Conservation (phyloP, 2,329 filamentous ascomycete genomes). For the Ascochyta rabiei region DNA sequence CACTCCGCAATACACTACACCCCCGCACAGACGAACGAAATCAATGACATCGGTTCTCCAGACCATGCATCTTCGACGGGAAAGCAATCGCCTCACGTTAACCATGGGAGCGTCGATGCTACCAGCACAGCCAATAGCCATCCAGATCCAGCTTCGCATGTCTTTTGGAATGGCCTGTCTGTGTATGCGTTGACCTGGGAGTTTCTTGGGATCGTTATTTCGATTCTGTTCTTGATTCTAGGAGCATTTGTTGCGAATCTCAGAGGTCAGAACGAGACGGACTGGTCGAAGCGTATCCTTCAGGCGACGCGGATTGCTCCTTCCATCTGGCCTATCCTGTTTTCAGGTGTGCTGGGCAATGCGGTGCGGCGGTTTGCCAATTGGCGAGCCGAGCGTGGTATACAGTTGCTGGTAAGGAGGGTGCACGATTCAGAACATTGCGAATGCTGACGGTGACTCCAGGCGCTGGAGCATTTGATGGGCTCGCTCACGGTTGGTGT, state of each 20-base stretch:
- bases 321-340: conserved; percentile 16
- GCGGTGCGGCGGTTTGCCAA: conserved; percentile 11
- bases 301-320: conserved; percentile 12
- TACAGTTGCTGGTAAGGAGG: conserved; percentile 7
- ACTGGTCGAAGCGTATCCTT: conserved; percentile 6
- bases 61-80: background rate
- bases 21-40: background rate
- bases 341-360: conserved; percentile 15
- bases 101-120: background rate
- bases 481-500: conserved; percentile 7
- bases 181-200: background rate
- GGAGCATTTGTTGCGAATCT: background rate
- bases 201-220: background rate
- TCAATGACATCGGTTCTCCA: background rate
- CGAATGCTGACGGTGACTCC: background rate
- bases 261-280: background rate
- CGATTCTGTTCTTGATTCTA: background rate
- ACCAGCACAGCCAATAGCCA: background rate
- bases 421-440: background rate
- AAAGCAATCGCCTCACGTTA: background rate
- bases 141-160: background rate
- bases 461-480: conserved; percentile 14
- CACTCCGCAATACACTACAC: background rate
- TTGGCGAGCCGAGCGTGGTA: conserved; percentile 15
- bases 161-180: background rate